Evolutionary conservation across 768 basidiomycete genomes (phyloP).

Genomic region (Mycena belliarum): DNA sequence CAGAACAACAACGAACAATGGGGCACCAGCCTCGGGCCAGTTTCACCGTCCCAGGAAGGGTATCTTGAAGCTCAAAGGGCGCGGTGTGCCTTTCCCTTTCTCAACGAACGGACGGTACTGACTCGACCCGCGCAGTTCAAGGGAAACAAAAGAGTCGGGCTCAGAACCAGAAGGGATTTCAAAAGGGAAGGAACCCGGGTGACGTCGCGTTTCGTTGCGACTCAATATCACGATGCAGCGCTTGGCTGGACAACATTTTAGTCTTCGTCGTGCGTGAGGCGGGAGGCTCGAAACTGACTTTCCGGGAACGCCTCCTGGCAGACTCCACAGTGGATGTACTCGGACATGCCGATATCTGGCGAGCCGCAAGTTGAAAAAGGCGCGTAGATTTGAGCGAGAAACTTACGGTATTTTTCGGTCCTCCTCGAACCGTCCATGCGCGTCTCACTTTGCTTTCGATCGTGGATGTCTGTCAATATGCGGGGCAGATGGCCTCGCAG

Average conservation of each 20-base stretch:
- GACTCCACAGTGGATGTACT: constrained; percentile 99
- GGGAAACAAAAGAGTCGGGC: constrained; percentile 6
- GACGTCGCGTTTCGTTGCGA: constrained; percentile 20
- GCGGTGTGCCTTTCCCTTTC: neutral
- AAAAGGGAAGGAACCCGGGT: constrained; percentile 7
- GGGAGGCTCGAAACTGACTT: too few species aligned
- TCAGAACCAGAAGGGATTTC: too few species aligned
- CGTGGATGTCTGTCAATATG: constrained; percentile 98
- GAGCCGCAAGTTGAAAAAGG: constrained; percentile 8
- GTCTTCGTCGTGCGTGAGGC: too few species aligned
- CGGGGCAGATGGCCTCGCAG: constrained; percentile 98
- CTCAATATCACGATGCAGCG: constrained; percentile 22
- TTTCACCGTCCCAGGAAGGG: constrained; percentile 20
- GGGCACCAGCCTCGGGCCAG: constrained; percentile 12
- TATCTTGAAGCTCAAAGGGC: constrained; percentile 13
- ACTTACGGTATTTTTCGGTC: constrained; percentile 94
- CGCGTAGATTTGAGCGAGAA: neutral
- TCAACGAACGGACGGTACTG: neutral
- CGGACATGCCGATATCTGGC: constrained; percentile 98
- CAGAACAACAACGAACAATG: too few species aligned
- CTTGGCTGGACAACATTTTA: constrained; percentile 46
- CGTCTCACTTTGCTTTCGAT: constrained; percentile 98
- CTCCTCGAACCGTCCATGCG: constrained; percentile 93
- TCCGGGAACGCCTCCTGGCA: constrained; percentile 61
- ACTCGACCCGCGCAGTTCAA: constrained; percentile 7